A percentile compares a stretch with the other conserved stretches of the same genome.
phyloP scores from a whole-genome alignment of 208 protist genomes.

The Leishmania arabica region DNA sequence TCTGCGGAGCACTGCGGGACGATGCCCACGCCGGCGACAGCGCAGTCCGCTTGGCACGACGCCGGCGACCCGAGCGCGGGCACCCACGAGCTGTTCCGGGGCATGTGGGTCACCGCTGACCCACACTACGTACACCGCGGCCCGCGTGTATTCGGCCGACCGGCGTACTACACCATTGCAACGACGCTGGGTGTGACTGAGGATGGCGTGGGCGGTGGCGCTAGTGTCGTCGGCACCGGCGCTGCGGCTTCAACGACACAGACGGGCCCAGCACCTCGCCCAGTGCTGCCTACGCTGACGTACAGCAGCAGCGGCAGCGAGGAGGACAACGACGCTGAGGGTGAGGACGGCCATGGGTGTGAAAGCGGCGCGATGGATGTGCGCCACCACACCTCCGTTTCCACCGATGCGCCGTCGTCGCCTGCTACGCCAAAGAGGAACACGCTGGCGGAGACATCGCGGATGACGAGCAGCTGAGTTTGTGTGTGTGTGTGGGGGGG shows the following conservation, averaged over 20 bases:
- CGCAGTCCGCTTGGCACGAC: not conserved
- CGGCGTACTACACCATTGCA: constrained; percentile 69
- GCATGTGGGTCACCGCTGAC: constrained; percentile 75
- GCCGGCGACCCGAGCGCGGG: constrained; percentile 1
- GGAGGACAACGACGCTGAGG: constrained; percentile 3
- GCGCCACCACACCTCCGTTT: not conserved
- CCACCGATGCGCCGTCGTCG: not conserved
- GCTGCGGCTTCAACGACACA: not conserved
- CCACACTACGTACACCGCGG: constrained; percentile 38
- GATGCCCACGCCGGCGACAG: not conserved
- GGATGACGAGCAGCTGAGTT: not conserved
- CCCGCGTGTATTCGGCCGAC: constrained; percentile 53
- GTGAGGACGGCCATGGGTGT: not conserved
- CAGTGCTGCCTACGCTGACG: constrained; percentile 22
- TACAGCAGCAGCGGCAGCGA: constrained; percentile 29
- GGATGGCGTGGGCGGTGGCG: constrained; percentile 11
- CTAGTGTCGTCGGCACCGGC: not conserved
- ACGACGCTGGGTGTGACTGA: constrained; percentile 39
- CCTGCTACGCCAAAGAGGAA: not conserved
- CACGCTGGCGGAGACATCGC: not conserved
- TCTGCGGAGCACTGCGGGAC: not conserved
- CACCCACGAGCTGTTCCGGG: constrained; percentile 65
- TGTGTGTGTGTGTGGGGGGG: not conserved
- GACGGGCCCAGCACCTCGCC: not conserved
- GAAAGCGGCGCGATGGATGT: not conserved